Conservation (phyloP, 2,329 filamentous ascomycete genomes). For the Verticillium zaregamsianum region DNA sequence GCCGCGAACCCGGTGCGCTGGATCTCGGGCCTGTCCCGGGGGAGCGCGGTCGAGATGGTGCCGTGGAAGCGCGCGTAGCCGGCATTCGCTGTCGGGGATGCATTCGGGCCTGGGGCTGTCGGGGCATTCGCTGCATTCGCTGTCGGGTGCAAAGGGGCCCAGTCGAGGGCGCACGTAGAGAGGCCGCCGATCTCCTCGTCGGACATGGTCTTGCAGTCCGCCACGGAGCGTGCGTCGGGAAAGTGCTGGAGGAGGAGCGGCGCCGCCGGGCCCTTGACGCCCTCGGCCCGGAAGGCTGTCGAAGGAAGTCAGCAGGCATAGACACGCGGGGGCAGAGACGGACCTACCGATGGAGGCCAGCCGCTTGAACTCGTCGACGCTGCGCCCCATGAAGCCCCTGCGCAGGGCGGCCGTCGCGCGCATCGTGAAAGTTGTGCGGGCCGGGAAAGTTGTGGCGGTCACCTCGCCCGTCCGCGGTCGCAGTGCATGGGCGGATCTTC, state of each 20-base stretch:
- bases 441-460: background rate
- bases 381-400: conserved; percentile 55
- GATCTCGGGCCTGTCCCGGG: conserved; percentile 67
- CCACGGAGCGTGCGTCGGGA: conserved; percentile 39
- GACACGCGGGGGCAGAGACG: too few relatives aligned
- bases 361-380: conserved; percentile 56
- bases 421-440: conserved; percentile 32
- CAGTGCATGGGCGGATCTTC: background rate
- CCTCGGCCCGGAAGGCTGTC: conserved; percentile 66
- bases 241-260: conserved; percentile 66
- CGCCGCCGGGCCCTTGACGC: conserved; percentile 58
- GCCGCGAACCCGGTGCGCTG: conserved; percentile 83
- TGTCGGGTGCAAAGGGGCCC: too few relatives aligned
- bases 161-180: conserved; percentile 70
- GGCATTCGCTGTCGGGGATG: too few relatives aligned
- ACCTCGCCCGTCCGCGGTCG: background rate
- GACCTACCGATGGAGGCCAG: conserved; percentile 48
- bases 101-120: too few relatives aligned
- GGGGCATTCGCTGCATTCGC: too few relatives aligned
- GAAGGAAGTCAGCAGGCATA: background rate
- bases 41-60: conserved; percentile 80
- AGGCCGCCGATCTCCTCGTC: conserved; percentile 84
- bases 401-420: conserved; percentile 38
- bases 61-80: conserved; percentile 87
- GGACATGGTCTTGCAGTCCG: conserved; percentile 71